These are phyloP conservation scores for Ettlia oleoabundans DNA, from an alignment of 139 green algal genomes.

Conservation along the genomic window DNA sequence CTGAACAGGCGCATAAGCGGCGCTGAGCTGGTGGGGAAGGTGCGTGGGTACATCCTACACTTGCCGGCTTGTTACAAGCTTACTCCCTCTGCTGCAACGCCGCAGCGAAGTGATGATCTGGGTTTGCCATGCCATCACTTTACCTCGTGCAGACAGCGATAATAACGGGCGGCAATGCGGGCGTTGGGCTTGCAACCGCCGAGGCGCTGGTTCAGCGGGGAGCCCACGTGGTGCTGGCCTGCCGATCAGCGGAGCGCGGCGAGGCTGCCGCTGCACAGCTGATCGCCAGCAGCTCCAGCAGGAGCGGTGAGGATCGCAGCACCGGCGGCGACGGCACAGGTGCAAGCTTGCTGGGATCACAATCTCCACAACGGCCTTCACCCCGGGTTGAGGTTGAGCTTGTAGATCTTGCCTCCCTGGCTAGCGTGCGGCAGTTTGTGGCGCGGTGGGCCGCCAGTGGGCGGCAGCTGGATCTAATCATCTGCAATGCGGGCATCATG, in stretches of 20 bases:
- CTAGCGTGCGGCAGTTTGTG: slow-evolving; percentile 58
- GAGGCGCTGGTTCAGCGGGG: slow-evolving; percentile 38
- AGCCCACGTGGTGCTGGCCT: slow-evolving; percentile 51
- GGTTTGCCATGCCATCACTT: too few relatives aligned
- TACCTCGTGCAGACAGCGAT: too few relatives aligned
- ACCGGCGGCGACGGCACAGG: too few relatives aligned
- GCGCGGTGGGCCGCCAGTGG: slow-evolving; percentile 37
- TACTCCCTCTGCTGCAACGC: too few relatives aligned
- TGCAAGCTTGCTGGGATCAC: too few relatives aligned
- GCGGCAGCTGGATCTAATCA: slow-evolving; percentile 61
- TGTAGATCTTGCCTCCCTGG: slow-evolving; percentile 64
- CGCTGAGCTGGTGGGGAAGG: not conserved
- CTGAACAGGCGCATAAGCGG: not conserved
- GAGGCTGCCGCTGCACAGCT: slow-evolving; percentile 19
- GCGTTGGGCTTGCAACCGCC: slow-evolving; percentile 50
- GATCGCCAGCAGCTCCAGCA: not conserved
- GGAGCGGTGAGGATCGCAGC: not conserved
- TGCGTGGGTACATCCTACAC: too few relatives aligned
- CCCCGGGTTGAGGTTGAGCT: slow-evolving; percentile 53
- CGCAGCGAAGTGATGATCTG: too few relatives aligned
- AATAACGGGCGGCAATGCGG: slow-evolving; percentile 48
- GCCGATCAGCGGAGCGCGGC: slow-evolving; percentile 13
- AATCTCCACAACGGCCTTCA: too few relatives aligned
- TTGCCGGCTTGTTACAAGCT: too few relatives aligned
- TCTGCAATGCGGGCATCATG: slow-evolving; percentile 83